phyloP scores from a whole-genome alignment of 2,329 filamentous ascomycete species.

The Sporothrix brasiliensis region DNA sequence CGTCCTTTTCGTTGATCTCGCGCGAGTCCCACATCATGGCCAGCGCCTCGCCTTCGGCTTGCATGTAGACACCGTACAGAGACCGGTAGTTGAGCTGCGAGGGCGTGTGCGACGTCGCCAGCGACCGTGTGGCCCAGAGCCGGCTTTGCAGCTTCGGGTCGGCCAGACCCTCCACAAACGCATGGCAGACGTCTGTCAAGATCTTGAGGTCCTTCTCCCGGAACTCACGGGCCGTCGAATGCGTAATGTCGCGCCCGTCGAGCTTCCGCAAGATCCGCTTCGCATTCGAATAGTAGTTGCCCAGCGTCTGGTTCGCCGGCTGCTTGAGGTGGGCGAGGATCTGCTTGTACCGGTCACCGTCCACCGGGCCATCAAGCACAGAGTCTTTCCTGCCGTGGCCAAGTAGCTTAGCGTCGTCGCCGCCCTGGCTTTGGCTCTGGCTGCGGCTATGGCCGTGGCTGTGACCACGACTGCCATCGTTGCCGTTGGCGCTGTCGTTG shows the following conservation, averaged over 20 bases:
- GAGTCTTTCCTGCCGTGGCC: slow-evolving; percentile 31
- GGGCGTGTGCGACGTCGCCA: slow-evolving; percentile 44
- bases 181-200: slow-evolving; percentile 56
- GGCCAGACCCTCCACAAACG: slow-evolving; percentile 58
- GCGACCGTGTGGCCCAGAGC: slow-evolving; percentile 53
- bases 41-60: slow-evolving; percentile 60
- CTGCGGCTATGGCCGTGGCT: background rate
- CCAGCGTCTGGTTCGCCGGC: slow-evolving; percentile 46
- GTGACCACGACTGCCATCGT: background rate
- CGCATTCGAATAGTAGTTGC: slow-evolving; percentile 52
- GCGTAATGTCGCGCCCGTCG: slow-evolving; percentile 55
- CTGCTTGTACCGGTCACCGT: slow-evolving; percentile 31
- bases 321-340: slow-evolving; percentile 46
- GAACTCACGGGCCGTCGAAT: slow-evolving; percentile 52
- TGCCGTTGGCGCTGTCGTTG: background rate
- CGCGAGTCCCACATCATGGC: slow-evolving; percentile 52
- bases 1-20: slow-evolving; percentile 44
- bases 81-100: slow-evolving; percentile 48
- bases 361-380: slow-evolving; percentile 20
- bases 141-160: slow-evolving; percentile 52
- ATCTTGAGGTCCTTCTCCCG: slow-evolving; percentile 50
- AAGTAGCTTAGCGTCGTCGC: background rate
- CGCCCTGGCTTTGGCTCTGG: background rate
- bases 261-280: slow-evolving; percentile 55
- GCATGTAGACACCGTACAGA: slow-evolving; percentile 56